These are phyloP conservation scores for Xylaria sp. DNA, from an alignment of 2,329 filamentous ascomycete species.

Conservation along the genomic window DNA sequence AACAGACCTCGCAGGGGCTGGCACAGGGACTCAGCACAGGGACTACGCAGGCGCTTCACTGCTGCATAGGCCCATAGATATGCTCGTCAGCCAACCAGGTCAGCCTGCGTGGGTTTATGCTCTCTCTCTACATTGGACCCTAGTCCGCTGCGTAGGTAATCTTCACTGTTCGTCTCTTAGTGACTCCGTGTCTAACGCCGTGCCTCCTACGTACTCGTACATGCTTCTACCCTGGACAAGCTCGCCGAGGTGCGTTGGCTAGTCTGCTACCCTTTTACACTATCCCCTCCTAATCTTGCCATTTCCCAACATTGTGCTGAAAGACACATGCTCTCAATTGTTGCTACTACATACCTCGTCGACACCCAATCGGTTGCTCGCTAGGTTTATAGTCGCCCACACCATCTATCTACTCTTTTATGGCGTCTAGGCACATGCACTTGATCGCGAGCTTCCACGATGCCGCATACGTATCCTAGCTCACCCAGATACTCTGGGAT, in stretches of 20 bases:
- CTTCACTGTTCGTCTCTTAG: neutral
- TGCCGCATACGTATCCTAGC: slow-evolving; percentile 31
- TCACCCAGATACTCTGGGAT: slow-evolving; percentile 16
- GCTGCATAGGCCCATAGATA: neutral
- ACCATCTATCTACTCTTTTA: slow-evolving; percentile 5
- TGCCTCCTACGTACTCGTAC: slow-evolving; percentile 2
- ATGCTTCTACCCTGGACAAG: slow-evolving; percentile 10
- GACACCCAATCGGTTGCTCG: slow-evolving; percentile 18
- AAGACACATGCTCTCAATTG: neutral
- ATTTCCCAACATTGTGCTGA: neutral
- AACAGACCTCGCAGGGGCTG: neutral
- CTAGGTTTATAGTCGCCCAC: slow-evolving; percentile 19
- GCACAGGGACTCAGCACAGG: neutral
- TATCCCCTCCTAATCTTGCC: neutral
- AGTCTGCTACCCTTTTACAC: slow-evolving; percentile 10
- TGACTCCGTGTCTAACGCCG: neutral
- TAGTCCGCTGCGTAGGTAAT: neutral
- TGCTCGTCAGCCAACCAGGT: neutral
- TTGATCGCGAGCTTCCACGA: slow-evolving; percentile 7
- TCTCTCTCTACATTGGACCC: neutral
- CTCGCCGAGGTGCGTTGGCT: slow-evolving; percentile 17
- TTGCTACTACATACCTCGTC: slow-evolving; percentile 6
- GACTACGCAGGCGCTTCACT: neutral
- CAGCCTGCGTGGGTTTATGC: slow-evolving; percentile 1
- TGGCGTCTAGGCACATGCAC: slow-evolving; percentile 18